These are phyloP conservation scores for Astrocystis sublimbata DNA, from an alignment of 495 filamentous ascomycete genomes.

Conservation along the genomic window DNA sequence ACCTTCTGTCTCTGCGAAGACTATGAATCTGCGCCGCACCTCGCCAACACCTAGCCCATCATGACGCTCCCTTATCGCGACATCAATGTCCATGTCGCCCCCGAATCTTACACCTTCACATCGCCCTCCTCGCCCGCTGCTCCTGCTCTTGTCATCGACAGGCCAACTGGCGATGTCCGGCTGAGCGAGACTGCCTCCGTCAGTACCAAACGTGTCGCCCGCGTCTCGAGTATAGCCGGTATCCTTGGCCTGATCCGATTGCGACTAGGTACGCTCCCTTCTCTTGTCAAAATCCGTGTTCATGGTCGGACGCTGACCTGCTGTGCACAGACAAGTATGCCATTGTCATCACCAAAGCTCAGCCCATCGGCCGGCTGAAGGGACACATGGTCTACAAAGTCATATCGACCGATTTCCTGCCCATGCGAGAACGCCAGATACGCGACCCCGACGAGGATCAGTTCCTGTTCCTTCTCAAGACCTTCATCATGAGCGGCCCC, in stretches of 20 bases:
- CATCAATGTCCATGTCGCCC: slow-evolving; percentile 90
- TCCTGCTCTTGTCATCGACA: slow-evolving; percentile 81
- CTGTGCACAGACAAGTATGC: slow-evolving; percentile 81
- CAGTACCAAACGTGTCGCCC: slow-evolving; percentile 75
- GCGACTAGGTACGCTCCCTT: slow-evolving; percentile 69
- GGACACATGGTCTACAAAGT: slow-evolving; percentile 95
- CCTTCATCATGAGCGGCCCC: slow-evolving; percentile 74
- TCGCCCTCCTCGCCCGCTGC: slow-evolving; percentile 91
- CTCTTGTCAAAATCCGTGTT: not conserved
- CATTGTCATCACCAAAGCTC: slow-evolving; percentile 91
- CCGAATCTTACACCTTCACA: slow-evolving; percentile 92
- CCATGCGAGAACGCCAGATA: slow-evolving; percentile 86
- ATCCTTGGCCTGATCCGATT: slow-evolving; percentile 90
- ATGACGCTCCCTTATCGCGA: slow-evolving; percentile 83
- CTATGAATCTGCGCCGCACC: slow-evolving; percentile 26
- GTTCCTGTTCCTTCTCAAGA: slow-evolving; percentile 77
- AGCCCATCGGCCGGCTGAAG: slow-evolving; percentile 84
- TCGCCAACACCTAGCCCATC: slow-evolving; percentile 18
- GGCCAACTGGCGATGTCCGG: slow-evolving; percentile 88
- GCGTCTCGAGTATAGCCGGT: slow-evolving; percentile 76
- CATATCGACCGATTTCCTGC: slow-evolving; percentile 86
- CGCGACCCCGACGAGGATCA: slow-evolving; percentile 91
- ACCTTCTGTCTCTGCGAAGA: not conserved
- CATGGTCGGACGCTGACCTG: slow-evolving; percentile 20
- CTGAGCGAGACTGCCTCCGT: slow-evolving; percentile 75